Evolutionary conservation across 371 early-diverging fungal species (phyloP).

Genomic region (Batrachochytrium dendrobatidis): DNA sequence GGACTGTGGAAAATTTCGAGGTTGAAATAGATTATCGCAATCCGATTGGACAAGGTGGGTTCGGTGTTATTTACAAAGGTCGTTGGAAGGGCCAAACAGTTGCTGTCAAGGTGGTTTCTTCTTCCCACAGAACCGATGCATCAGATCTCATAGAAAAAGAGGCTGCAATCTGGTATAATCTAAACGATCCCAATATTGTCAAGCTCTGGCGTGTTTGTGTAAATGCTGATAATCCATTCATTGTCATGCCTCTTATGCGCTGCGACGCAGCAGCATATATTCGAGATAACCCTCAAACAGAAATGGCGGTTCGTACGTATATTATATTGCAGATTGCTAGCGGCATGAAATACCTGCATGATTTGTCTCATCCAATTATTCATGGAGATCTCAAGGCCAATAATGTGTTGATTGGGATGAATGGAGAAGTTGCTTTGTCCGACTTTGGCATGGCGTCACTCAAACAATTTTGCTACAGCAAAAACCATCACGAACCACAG

Average conservation of each 20-base stretch:
- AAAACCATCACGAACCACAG: conserved; percentile 5
- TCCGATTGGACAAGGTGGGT: neutral
- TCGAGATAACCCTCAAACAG: neutral
- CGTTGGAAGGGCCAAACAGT: neutral
- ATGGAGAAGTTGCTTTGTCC: conserved; percentile 16
- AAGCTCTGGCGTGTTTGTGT: conserved; percentile 6
- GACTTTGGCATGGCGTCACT: conserved; percentile 30
- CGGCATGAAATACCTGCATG: conserved; percentile 16
- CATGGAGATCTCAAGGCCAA: conserved; percentile 34
- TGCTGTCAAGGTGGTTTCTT: neutral
- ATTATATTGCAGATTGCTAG: neutral
- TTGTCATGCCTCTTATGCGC: neutral
- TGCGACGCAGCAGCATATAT: neutral
- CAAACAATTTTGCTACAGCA: conserved; percentile 17
- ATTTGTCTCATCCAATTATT: conserved; percentile 14
- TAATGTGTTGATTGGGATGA: conserved; percentile 27
- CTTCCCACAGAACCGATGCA: neutral
- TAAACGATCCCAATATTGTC: neutral
- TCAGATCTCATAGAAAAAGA: neutral
- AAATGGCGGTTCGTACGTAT: neutral
- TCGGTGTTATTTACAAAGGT: neutral
- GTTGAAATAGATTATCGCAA: too few relatives aligned
- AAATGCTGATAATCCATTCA: neutral
- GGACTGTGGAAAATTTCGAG: too few relatives aligned
- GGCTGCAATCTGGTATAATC: conserved; percentile 1